These are phyloP conservation scores for Larix kaempferi DNA, from an alignment of 75 land plant species.

Conservation along the genomic window DNA sequence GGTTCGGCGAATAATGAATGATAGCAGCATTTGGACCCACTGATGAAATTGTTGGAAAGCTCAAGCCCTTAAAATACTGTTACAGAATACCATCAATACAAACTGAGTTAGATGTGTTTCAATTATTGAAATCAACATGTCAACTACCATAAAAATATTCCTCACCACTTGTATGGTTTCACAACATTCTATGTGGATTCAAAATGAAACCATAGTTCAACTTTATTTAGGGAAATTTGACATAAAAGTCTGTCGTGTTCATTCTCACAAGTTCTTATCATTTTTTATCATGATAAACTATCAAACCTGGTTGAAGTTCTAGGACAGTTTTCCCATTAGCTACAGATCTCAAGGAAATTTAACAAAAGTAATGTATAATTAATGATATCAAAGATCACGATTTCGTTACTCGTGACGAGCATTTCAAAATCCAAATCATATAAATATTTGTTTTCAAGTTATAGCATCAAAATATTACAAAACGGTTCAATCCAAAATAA, in stretches of 20 bases:
- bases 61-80: conserved; percentile 95
- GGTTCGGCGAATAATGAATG: conserved; percentile 80
- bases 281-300: too few species aligned
- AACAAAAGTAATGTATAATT: too few species aligned
- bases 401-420: too few species aligned
- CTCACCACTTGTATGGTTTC: not conserved
- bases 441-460: too few species aligned
- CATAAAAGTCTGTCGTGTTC: not conserved
- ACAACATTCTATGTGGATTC: not conserved
- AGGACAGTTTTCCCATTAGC: too few species aligned
- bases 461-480: too few species aligned
- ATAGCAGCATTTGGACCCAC: conserved; percentile 99
- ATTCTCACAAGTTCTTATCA: not conserved
- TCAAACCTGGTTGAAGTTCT: too few species aligned
- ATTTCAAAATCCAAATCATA: too few species aligned
- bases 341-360: too few species aligned
- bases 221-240: not conserved
- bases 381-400: too few species aligned
- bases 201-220: not conserved
- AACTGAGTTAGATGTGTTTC: not conserved
- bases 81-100: not conserved
- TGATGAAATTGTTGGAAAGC: conserved; percentile 98
- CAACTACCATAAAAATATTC: not conserved
- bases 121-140: not conserved
- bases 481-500: too few species aligned